phyloP scores from a whole-genome alignment of 345 rosid species.

The Microthlaspi erraticum region DNA sequence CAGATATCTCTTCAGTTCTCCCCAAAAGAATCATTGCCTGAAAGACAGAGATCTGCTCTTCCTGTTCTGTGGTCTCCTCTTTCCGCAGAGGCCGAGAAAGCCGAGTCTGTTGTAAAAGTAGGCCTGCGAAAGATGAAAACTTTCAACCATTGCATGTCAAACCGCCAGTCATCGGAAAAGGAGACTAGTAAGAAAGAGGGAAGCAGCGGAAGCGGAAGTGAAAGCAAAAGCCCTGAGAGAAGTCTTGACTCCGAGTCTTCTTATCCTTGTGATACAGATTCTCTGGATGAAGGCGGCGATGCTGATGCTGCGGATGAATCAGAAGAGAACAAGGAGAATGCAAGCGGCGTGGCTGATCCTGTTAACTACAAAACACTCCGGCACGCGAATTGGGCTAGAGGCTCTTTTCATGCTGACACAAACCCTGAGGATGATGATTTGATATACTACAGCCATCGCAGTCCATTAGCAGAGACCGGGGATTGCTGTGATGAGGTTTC shows the following conservation, averaged over 20 bases:
- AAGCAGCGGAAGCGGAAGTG: conserved; percentile 62
- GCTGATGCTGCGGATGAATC: conserved; percentile 71
- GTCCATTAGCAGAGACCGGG: conserved; percentile 59
- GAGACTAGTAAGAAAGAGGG: conserved; percentile 40
- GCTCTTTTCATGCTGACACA: conserved; percentile 59
- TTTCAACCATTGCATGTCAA: conserved; percentile 74
- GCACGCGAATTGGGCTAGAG: conserved; percentile 78
- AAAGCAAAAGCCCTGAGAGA: conserved; percentile 64
- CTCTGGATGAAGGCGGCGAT: conserved; percentile 56
- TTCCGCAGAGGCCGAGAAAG: conserved; percentile 65
- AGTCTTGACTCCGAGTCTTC: conserved; percentile 76
- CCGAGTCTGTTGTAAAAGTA: conserved; percentile 88
- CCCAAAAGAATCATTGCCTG: conserved; percentile 40
- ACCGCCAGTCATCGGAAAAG: conserved; percentile 60
- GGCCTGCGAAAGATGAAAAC: conserved; percentile 87
- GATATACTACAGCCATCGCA: conserved; percentile 85
- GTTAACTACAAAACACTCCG: conserved; percentile 86
- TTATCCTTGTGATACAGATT: conserved; percentile 85
- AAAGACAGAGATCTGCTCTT: conserved; percentile 41
- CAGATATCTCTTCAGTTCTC: conserved; percentile 57
- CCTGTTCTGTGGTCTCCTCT: conserved; percentile 60
- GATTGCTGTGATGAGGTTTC: conserved; percentile 53
- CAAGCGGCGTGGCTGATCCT: conserved; percentile 55
- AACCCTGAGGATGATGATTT: conserved; percentile 69
- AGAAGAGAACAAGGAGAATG: conserved; percentile 70